phyloP scores from a whole-genome alignment of 2,329 filamentous ascomycete genomes.

The Talaromyces sp. region DNA sequence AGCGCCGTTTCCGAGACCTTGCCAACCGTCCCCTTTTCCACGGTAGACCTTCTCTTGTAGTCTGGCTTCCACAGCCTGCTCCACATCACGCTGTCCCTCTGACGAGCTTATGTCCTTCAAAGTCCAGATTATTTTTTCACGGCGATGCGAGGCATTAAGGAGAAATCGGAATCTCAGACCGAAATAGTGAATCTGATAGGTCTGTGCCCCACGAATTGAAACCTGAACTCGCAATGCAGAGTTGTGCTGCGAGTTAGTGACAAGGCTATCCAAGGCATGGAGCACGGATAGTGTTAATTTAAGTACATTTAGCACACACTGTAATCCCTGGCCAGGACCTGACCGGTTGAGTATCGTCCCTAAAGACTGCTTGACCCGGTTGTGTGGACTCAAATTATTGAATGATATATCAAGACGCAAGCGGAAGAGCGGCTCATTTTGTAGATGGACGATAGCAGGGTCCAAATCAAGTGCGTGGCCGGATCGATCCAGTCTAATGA shows the following conservation, averaged over 20 bases:
- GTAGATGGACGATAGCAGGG: constrained; percentile 23
- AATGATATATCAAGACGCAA: constrained; percentile 34
- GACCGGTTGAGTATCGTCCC: constrained; percentile 34
- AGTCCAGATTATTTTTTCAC: constrained; percentile 33
- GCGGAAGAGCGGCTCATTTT: constrained; percentile 27
- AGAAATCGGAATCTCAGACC: constrained; percentile 32
- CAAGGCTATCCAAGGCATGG: constrained; percentile 35
- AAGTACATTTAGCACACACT: constrained; percentile 31
- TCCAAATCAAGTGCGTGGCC: constrained; percentile 23
- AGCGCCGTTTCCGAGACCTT: constrained; percentile 38
- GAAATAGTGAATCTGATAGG: constrained; percentile 37
- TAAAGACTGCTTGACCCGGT: constrained; percentile 40
- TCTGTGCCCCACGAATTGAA: constrained; percentile 34
- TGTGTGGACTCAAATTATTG: constrained; percentile 36
- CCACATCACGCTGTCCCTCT: constrained; percentile 20
- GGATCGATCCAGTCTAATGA: constrained; percentile 28
- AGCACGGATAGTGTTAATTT: constrained; percentile 38
- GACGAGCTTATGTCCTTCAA: constrained; percentile 29
- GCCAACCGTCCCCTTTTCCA: constrained; percentile 39
- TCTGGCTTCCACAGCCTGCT: constrained; percentile 22
- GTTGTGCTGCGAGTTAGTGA: constrained; percentile 24
- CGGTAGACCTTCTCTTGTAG: constrained; percentile 35
- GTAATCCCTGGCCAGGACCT: constrained; percentile 29
- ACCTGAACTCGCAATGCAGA: constrained; percentile 30
- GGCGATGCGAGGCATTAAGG: constrained; percentile 28